phyloP scores from a whole-genome alignment of 164 flowering plant genomes.

The Tetracentron sinense region DNA sequence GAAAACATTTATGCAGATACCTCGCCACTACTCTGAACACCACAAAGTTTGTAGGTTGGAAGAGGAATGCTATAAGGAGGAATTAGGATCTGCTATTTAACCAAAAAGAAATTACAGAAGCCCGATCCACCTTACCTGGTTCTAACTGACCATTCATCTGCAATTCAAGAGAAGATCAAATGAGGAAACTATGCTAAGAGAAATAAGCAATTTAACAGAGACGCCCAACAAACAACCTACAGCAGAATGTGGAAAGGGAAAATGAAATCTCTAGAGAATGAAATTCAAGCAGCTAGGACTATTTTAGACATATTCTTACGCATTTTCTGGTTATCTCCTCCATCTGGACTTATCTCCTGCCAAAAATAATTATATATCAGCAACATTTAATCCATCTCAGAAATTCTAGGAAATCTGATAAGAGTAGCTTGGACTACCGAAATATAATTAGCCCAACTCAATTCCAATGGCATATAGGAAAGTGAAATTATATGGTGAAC shows the following conservation, averaged over 20 bases:
- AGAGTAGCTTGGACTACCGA: background rate
- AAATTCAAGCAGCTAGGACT: background rate
- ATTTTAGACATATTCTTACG: slow-evolving; percentile 24
- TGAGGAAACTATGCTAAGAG: too few relatives aligned
- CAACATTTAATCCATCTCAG: too few relatives aligned
- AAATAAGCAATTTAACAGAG: too few relatives aligned
- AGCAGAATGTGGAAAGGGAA: background rate
- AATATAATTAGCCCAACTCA: too few relatives aligned
- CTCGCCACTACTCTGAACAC: slow-evolving; percentile 49
- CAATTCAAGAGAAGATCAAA: slow-evolving; percentile 21
- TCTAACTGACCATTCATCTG: slow-evolving; percentile 52
- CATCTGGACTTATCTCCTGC: slow-evolving; percentile 34
- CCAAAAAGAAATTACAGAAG: background rate
- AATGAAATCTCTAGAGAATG: background rate
- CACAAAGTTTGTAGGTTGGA: too few relatives aligned
- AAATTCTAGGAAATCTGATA: background rate
- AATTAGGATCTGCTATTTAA: background rate
- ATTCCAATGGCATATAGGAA: too few relatives aligned
- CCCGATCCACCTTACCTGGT: slow-evolving; percentile 43
- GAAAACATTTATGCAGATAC: slow-evolving; percentile 35
- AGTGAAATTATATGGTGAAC: too few relatives aligned
- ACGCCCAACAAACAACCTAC: background rate
- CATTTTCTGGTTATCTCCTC: slow-evolving; percentile 17
- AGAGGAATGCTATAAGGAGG: background rate
- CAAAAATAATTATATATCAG: too few relatives aligned